phyloP scores from a whole-genome alignment of 305 asterid genomes.

The Fraxinus sp. region DNA sequence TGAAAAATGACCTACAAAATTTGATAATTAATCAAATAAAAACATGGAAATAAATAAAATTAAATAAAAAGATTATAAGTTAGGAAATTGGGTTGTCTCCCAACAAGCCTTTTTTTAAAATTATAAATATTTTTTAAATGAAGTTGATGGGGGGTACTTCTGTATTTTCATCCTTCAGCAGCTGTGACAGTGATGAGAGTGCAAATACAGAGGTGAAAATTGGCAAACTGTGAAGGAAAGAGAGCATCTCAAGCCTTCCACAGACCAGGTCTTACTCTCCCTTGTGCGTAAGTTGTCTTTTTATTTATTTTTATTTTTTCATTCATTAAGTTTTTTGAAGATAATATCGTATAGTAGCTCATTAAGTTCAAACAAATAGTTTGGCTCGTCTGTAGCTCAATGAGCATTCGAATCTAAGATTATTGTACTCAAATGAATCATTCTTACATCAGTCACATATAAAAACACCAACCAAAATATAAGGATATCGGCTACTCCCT shows the following conservation, averaged over 20 bases:
- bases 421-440: not conserved
- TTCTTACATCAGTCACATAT: too few species aligned
- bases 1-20: too few species aligned
- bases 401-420: not conserved
- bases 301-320: not conserved
- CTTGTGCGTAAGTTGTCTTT: slow-evolving; percentile 47
- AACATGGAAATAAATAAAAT: too few species aligned
- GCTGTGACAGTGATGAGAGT: not conserved
- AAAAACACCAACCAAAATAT: not conserved
- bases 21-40: too few species aligned
- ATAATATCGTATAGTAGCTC: not conserved
- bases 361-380: not conserved
- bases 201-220: slow-evolving; percentile 13
- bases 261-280: slow-evolving; percentile 50
- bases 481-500: not conserved
- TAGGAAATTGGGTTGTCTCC: too few species aligned
- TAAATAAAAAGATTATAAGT: too few species aligned
- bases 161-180: not conserved
- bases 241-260: slow-evolving; percentile 44
- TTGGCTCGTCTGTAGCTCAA: not conserved
- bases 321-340: not conserved
- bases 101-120: too few species aligned
- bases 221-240: slow-evolving; percentile 39
- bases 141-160: slow-evolving; percentile 11
- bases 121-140: slow-evolving; percentile 3